Evolutionary conservation across 805 yeast genomes (phyloP), one percentile per base, ranked within the genome.

Genomic region (Lipomyces spencermartinsiae): DNA sequence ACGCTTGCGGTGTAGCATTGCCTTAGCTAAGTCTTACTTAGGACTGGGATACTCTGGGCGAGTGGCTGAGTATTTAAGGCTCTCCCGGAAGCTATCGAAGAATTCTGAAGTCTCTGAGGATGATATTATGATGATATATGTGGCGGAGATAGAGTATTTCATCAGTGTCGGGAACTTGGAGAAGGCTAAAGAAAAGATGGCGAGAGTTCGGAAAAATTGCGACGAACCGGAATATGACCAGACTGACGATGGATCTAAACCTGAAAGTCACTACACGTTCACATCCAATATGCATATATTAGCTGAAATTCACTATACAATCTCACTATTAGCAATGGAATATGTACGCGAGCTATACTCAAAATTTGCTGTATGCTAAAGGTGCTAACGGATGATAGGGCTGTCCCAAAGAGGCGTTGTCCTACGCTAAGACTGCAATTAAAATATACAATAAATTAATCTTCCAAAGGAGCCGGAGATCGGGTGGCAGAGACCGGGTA

Each of bases 241-340:
- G 9, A 8, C 49, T 16, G 49, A 43, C 4, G 49, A 0, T 43
- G 49, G 49, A 43, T 43, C 49, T 7, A 14, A 16, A 43, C 22
- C 19, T 16, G 49, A 43, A 14, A 6, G 49, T 16, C 49, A 3
- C 49, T 19, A n/a, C 22, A 0, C 3, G 7, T n/a, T 19, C 22
- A 43, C 25, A 16, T 43, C 46, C 22, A 43, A 43, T 16, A 4
- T 14, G 16, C 19, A 43, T 22, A n/a, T 12, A 25, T 37, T 39
- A 16, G 62, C 35, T 6, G n/a, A 8, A 4, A 31, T 56, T 5
- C 54, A 31, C 33, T 46, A 29, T 43, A 29, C 67, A 10, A 14
- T 68, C 12, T 68, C 71, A 1, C 46, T 19, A 14, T 25, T 63
- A n/a, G 33, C 61, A 19, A 49, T 77, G 49, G 64, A 58, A 31